Evolutionary conservation across 345 rosid genomes (phyloP).

Genomic region (Gossypium stocksii): DNA sequence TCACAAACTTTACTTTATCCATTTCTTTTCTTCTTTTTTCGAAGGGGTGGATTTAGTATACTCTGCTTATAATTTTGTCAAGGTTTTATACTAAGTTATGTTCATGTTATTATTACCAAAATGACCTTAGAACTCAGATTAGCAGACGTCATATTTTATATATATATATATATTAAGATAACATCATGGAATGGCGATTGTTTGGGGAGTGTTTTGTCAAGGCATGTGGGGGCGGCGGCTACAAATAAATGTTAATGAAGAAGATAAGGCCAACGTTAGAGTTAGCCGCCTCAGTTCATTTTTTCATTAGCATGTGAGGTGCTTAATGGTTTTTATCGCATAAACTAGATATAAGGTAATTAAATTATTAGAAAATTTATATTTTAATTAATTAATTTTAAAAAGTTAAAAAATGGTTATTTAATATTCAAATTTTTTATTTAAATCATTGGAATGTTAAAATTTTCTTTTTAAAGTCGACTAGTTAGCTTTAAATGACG

Average conservation of each 20-base stretch:
- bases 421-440: fast-evolving
- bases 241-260: background rate
- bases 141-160: background rate
- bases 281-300: background rate
- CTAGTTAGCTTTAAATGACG: fast-evolving
- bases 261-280: background rate
- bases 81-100: background rate
- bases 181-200: background rate
- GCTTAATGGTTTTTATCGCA: too few relatives aligned
- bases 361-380: too few relatives aligned
- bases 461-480: too few relatives aligned
- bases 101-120: background rate
- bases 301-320: background rate
- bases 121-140: background rate
- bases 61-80: background rate
- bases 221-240: background rate
- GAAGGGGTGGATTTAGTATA: background rate
- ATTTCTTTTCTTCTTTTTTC: background rate
- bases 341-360: too few relatives aligned
- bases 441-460: fast-evolving
- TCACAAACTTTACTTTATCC: background rate
- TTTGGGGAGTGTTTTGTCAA: background rate
- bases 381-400: too few relatives aligned
- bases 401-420: too few relatives aligned
- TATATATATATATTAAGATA: background rate